phyloP scores from a whole-genome alignment of 331 rosid genomes.

The Rosa hybrid region DNA sequence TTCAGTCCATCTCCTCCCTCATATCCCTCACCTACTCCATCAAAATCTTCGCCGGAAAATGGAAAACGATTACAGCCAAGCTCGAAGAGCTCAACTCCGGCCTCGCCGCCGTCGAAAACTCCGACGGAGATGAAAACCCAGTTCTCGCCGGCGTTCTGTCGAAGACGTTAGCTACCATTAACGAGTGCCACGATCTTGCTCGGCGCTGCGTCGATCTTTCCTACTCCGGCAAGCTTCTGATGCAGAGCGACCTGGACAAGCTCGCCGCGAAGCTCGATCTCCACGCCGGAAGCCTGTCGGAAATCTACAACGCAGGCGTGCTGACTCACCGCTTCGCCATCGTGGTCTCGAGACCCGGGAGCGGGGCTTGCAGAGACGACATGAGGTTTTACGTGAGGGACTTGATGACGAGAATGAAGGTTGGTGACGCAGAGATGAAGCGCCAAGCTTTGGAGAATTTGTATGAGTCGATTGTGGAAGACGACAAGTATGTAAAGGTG shows the following conservation, averaged over 20 bases:
- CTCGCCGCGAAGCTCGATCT: conserved; percentile 50
- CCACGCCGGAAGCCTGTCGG: conserved; percentile 55
- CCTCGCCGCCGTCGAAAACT: conserved; percentile 54
- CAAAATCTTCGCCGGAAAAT: conserved; percentile 71
- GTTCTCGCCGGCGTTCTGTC: conserved; percentile 44
- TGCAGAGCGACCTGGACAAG: conserved; percentile 90
- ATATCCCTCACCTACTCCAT: conserved; percentile 63
- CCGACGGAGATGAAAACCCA: conserved; percentile 49
- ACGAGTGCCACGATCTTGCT: conserved; percentile 65
- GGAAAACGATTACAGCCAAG: conserved; percentile 63
- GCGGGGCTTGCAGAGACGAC: conserved; percentile 80
- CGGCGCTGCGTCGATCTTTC: conserved; percentile 78
- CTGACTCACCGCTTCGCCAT: conserved; percentile 59
- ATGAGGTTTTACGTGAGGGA: conserved; percentile 81
- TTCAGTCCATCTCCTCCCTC: conserved; percentile 50
- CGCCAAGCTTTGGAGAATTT: conserved; percentile 54
- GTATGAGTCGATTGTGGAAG: conserved; percentile 50
- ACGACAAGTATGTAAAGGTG: conserved; percentile 69
- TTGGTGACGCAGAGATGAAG: conserved; percentile 73
- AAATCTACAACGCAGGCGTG: conserved; percentile 48
- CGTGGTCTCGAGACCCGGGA: conserved; percentile 64
- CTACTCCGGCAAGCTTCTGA: conserved; percentile 84
- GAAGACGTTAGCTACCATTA: conserved; percentile 35
- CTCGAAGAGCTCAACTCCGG: conserved; percentile 65
- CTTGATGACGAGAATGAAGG: conserved; percentile 68